Evolutionary conservation across 495 filamentous ascomycete species (phyloP).

Genomic region (Aspergillus sclerotiicarbonarius): DNA sequence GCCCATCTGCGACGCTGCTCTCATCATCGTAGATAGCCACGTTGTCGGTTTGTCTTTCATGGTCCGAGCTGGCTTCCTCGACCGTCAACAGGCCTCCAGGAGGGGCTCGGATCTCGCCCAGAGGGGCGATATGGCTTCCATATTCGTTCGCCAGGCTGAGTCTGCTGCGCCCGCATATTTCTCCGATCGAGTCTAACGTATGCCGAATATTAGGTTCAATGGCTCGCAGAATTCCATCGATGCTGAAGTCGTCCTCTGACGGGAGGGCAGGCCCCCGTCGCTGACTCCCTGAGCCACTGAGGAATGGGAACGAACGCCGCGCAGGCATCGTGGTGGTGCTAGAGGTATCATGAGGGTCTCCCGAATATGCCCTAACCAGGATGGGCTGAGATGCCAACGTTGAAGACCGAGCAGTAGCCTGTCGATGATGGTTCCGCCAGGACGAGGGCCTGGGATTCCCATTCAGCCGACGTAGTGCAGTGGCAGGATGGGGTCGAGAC

Average conservation of each 20-base stretch:
- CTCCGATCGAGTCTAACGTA: slow-evolving; percentile 61
- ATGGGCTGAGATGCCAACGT: slow-evolving; percentile 41
- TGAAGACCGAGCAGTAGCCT: slow-evolving; percentile 20
- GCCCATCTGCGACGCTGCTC: slow-evolving; percentile 24
- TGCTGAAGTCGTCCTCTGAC: slow-evolving; percentile 54
- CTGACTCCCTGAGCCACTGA: slow-evolving; percentile 14
- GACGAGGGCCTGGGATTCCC: slow-evolving; percentile 24
- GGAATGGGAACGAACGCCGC: slow-evolving; percentile 35
- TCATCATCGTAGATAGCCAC: slow-evolving; percentile 42
- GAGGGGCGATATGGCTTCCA: slow-evolving; percentile 59
- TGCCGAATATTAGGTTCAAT: slow-evolving; percentile 56
- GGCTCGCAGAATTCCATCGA: slow-evolving; percentile 57
- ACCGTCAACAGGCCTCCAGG: slow-evolving; percentile 37
- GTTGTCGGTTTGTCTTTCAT: slow-evolving; percentile 32
- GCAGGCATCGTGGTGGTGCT: slow-evolving; percentile 31
- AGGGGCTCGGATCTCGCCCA: slow-evolving; percentile 53
- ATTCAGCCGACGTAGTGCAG: slow-evolving; percentile 31
- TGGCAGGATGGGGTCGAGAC: slow-evolving; percentile 28
- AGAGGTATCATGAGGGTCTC: slow-evolving; percentile 28
- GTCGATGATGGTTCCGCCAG: slow-evolving; percentile 19
- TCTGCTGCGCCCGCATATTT: slow-evolving; percentile 62
- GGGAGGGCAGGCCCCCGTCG: slow-evolving; percentile 38
- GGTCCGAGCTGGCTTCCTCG: slow-evolving; percentile 40
- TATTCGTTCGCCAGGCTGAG: slow-evolving; percentile 64
- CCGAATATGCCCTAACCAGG: slow-evolving; percentile 44